These are phyloP conservation scores for Alternaria postmessia DNA, from an alignment of 2,329 filamentous ascomycete genomes.

Conservation along the genomic window DNA sequence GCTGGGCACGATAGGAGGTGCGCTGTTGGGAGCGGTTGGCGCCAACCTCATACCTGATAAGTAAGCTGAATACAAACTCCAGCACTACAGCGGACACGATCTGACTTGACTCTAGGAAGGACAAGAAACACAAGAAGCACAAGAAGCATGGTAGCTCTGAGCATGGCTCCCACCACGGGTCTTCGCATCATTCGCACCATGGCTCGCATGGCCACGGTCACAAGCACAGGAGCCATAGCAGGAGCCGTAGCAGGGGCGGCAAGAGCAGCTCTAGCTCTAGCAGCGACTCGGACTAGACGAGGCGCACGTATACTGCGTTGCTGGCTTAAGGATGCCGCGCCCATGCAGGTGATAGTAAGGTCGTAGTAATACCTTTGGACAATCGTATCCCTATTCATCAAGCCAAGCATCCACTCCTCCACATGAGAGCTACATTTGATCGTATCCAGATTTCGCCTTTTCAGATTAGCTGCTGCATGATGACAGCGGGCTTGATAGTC, in stretches of 20 bases:
- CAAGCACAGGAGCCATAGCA: conserved; percentile 43
- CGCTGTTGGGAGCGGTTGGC: conserved; percentile 63
- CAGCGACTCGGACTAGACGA: conserved; percentile 48
- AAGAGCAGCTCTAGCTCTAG: conserved; percentile 44
- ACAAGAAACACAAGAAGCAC: conserved; percentile 45
- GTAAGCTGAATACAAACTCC: conserved; percentile 29
- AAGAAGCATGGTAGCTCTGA: conserved; percentile 47
- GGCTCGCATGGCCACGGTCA: conserved; percentile 10
- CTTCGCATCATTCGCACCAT: conserved; percentile 16
- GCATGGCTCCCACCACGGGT: conserved; percentile 34
- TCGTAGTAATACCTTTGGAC: background rate
- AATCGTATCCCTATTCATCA: background rate
- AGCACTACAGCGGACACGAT: background rate
- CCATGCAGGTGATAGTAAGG: background rate
- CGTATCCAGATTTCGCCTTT: background rate
- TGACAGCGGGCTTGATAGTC: background rate
- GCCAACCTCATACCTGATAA: conserved; percentile 61
- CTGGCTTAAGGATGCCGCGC: background rate
- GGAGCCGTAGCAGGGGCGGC: conserved; percentile 44
- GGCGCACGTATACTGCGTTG: background rate
- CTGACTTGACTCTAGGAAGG: conserved; percentile 26
- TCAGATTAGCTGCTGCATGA: too few relatives aligned
- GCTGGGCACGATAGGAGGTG: conserved; percentile 61
- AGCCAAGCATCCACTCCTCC: background rate
- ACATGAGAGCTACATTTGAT: background rate